phyloP scores from a whole-genome alignment of 2,329 filamentous ascomycete species.

The Cercospora sesami region DNA sequence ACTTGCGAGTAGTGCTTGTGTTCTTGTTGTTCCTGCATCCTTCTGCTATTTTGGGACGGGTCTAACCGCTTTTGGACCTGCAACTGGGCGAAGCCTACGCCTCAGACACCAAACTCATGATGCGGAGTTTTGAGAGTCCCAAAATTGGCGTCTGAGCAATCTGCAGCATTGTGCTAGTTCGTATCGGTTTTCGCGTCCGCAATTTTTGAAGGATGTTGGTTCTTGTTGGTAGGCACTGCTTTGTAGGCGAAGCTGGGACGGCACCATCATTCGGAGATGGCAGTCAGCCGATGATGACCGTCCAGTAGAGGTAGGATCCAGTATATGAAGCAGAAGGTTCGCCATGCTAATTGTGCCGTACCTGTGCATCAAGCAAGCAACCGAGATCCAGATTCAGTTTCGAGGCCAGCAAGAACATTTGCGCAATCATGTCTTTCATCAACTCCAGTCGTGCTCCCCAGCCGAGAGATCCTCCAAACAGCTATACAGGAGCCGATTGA shows the following conservation, averaged over 20 bases:
- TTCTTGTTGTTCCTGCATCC: constrained; percentile 12
- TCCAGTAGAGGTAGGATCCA: not conserved
- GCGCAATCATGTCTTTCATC: not conserved
- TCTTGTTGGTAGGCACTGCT: constrained; percentile 10
- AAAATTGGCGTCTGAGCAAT: constrained; percentile 6
- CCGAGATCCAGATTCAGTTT: not conserved
- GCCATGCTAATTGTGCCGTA: constrained; percentile 4
- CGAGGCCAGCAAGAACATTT: not conserved
- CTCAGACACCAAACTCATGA: not conserved
- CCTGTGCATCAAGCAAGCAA: not conserved
- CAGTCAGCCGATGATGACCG: not conserved
- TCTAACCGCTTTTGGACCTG: not conserved
- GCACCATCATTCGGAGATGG: not conserved
- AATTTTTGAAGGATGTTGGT: constrained; percentile 8
- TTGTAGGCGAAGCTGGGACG: constrained; percentile 5
- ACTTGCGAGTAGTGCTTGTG: constrained; percentile 1
- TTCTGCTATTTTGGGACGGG: constrained; percentile 1
- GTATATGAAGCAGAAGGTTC: constrained; percentile 12
- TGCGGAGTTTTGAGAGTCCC: not conserved
- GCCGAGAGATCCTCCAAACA: constrained; percentile 13
- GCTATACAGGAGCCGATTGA: constrained; percentile 6
- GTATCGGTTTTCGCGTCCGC: not conserved
- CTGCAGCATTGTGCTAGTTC: constrained; percentile 11
- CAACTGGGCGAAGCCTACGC: constrained; percentile 9
- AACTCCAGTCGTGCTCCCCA: not conserved